Evolutionary conservation across 2,329 filamentous ascomycete species (phyloP).

Genomic region (Aureobasidium sp.): DNA sequence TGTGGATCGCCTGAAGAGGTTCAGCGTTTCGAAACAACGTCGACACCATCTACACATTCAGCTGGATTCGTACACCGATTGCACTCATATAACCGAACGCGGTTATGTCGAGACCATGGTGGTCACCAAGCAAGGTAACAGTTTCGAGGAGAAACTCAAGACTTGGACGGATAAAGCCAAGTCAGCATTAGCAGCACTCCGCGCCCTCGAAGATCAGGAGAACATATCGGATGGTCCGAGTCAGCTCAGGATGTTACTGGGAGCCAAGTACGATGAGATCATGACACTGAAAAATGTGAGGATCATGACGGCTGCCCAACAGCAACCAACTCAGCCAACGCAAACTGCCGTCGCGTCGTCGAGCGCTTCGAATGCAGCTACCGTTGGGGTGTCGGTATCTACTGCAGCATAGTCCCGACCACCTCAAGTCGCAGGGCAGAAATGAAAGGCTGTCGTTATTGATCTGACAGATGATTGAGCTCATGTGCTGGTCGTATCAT

Average conservation of each 20-base stretch:
- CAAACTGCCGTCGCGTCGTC: background rate
- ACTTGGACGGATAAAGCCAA: background rate
- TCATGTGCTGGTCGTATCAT: background rate
- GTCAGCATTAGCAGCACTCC: background rate
- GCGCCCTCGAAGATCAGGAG: background rate
- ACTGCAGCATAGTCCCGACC: background rate
- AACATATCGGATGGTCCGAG: background rate
- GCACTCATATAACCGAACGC: background rate
- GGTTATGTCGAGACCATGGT: background rate
- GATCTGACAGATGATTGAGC: background rate
- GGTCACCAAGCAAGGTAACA: background rate
- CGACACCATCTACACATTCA: background rate
- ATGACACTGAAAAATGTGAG: background rate
- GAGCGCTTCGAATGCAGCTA: background rate
- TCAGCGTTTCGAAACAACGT: background rate
- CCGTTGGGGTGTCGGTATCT: background rate
- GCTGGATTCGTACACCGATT: background rate
- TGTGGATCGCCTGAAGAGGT: background rate
- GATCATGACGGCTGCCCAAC: background rate
- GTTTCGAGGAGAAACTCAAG: background rate
- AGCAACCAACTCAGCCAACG: background rate
- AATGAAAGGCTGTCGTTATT: conserved; percentile 3
- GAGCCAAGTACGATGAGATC: background rate
- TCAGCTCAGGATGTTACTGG: background rate
- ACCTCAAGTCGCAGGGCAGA: background rate